Evolutionary conservation across 805 yeast genomes (phyloP), one percentile per base, ranked within the genome.

Genomic region (Yamadazyma kitorensis): DNA sequence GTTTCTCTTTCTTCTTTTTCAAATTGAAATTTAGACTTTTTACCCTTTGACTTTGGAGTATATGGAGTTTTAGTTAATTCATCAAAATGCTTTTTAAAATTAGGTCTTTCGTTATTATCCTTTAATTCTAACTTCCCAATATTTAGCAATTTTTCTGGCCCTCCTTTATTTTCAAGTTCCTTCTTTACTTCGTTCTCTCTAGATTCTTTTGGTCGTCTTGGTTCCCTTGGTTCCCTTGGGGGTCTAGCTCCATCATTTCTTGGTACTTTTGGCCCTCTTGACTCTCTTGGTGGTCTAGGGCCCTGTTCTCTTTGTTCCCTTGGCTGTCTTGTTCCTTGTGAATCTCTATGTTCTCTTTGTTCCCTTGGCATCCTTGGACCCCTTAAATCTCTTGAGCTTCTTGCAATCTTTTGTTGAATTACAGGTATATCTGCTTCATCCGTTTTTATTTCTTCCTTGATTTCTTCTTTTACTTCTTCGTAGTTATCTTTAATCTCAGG

Each of bases 71-170:
- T 48, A 13, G 50, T 55, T 22, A 60, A 43, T 21, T 60, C 64
- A 30, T 41, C 49, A 29, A 58, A 49, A 30, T 55, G 57, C 40
- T 57, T 49, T 33, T 56, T 59, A 47, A 59, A 60, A 36, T 61
- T 48, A 2, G 64, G 65, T 21, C 64, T 40, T 17, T 54, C 58
- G 11, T 44, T 6, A 30, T 22, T 24, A 22, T 16, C 33, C 27
- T 14, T 26, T n/a, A 22, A 22, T 22, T 17, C 37, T 23, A 21
- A 18, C 20, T 28, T 33, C 3, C 28, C 28, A 11, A 24, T 21
- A 15, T 13, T 17, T 14, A 24, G 24, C 14, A 34, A 24, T 29
- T 20, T 15, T 11, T 34, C 33, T 3, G 33, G 9, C 22, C 10
- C 22, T 19, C 10, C 10, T 16, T 33, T 24, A 32, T 21, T 19